Base-by-base conservation (phyloP, 73 alveolate species). In the Breviolum minutum region DNA sequence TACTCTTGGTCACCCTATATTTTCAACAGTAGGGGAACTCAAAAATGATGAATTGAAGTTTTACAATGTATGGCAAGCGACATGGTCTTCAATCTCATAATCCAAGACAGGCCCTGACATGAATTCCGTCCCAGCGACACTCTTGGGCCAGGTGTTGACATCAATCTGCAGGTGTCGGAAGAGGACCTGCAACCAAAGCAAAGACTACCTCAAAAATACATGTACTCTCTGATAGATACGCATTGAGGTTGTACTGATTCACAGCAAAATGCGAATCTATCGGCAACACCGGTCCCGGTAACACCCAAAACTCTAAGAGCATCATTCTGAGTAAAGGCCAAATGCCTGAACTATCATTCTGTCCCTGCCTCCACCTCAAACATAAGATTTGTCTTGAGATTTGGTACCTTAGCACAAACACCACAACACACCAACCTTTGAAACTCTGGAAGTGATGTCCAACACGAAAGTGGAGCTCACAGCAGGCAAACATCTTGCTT, bases 291-390 rank as follows among this genome's bases (percentile, higher is more conserved):
- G 54, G 54, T 3, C 0, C 54, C 3, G 54, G 54, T 3, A 40
- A 40, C 54, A 40, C 54, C 54, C 81, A 26, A 30, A 30, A 20
- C 29, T 71, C 29, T 12, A 3, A 71, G 14, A 29, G 61, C 10
- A 29, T 77, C n/a, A n/a, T n/a, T n/a, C n/a, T n/a, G n/a, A n/a
- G 60, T 12, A 1, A 1, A 77, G 1, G 10, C 27, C 86, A n/a
- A 26, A 77, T 26, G 60, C 22, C 77, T 68, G 63, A 17, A 27
- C 63, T 11, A 16, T 9, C 22, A 20, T 27, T 20, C 27, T 29
- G 63, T 11, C 86, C 62, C 86, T n/a, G 95, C 95, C 95, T 87
- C 95, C 95, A 87, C 95, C 61, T 87, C 95, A 64, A 87, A 87
- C 24, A 30, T 63, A 32, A 87, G 81, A 48, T 87, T 87, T 32